phyloP scores from a whole-genome alignment of 441 rosid species.

The Erysimum cheiri region DNA sequence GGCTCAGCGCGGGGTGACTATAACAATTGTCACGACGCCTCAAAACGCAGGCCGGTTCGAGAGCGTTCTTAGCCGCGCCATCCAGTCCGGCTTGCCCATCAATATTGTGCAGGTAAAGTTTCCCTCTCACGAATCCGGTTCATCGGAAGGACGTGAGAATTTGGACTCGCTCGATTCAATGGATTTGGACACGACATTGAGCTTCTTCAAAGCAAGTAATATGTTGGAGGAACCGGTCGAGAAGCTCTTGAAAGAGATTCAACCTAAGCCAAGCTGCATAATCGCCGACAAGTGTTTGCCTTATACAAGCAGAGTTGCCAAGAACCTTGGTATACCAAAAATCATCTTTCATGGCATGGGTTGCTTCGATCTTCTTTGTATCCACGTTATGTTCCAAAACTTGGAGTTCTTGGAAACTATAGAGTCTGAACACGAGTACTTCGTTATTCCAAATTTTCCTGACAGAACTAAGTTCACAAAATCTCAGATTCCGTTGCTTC shows the following conservation, averaged over 20 bases:
- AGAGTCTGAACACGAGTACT: constrained; percentile 45
- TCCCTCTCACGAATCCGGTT: no score
- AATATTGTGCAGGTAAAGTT: constrained; percentile 28
- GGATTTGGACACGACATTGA: not conserved
- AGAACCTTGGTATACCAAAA: constrained; percentile 47
- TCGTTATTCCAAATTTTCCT: constrained; percentile 57
- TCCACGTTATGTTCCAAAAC: constrained; percentile 29
- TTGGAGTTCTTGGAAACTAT: constrained; percentile 29
- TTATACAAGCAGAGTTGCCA: constrained; percentile 45
- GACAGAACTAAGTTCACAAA: constrained; percentile 50
- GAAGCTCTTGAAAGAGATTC: constrained; percentile 39
- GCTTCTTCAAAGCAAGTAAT: constrained; percentile 35
- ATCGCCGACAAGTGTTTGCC: constrained; percentile 45
- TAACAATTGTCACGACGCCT: constrained; percentile 42
- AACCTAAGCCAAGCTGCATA: constrained; percentile 49
- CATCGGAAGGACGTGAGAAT: constrained; percentile 41
- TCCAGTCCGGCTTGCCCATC: constrained; percentile 39
- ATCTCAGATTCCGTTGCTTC: constrained; percentile 46
- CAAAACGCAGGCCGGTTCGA: constrained; percentile 39
- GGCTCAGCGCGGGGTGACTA: constrained; percentile 40
- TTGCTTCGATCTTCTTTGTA: constrained; percentile 48
- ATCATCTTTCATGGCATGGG: constrained; percentile 48
- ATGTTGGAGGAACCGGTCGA: constrained; percentile 43
- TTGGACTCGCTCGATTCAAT: constrained; percentile 36
- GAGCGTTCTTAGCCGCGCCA: constrained; percentile 36